These are phyloP conservation scores for Zalaria sp. DNA, from an alignment of 2,329 filamentous ascomycete genomes.

Conservation along the genomic window DNA sequence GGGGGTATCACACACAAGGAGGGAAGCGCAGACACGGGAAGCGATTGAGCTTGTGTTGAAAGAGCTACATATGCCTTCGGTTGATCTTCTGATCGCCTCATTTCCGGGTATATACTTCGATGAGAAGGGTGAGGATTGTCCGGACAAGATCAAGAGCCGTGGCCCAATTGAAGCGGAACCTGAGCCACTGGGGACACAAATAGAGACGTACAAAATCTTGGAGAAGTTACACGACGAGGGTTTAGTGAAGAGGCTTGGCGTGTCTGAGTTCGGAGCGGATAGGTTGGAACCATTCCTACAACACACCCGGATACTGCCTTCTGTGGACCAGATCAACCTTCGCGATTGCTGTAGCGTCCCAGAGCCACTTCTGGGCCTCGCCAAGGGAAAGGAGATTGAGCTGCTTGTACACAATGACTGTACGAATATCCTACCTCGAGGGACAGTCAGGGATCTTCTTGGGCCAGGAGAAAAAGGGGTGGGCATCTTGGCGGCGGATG, in stretches of 20 bases:
- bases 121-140: conserved; percentile 68
- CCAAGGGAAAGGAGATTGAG: conserved; percentile 72
- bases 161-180: conserved; percentile 31
- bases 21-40: conserved; percentile 58
- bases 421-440: conserved; percentile 75
- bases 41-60: conserved; percentile 68
- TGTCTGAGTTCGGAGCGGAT: conserved; percentile 82
- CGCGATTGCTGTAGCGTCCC: conserved; percentile 93
- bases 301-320: conserved; percentile 55
- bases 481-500: conserved; percentile 56
- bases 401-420: conserved; percentile 89
- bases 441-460: conserved; percentile 72
- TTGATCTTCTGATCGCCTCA: conserved; percentile 83
- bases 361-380: conserved; percentile 68
- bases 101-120: conserved; percentile 92
- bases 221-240: conserved; percentile 61
- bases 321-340: conserved; percentile 91
- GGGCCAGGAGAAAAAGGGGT: conserved; percentile 59
- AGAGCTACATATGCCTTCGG: conserved; percentile 58
- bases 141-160: conserved; percentile 40
- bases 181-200: conserved; percentile 45
- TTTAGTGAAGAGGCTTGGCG: conserved; percentile 60
- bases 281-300: conserved; percentile 66
- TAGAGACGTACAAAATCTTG: conserved; percentile 54
- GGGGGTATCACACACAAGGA: conserved; percentile 25